phyloP scores from a whole-genome alignment of 345 rosid genomes.

The Theobroma cacao region DNA sequence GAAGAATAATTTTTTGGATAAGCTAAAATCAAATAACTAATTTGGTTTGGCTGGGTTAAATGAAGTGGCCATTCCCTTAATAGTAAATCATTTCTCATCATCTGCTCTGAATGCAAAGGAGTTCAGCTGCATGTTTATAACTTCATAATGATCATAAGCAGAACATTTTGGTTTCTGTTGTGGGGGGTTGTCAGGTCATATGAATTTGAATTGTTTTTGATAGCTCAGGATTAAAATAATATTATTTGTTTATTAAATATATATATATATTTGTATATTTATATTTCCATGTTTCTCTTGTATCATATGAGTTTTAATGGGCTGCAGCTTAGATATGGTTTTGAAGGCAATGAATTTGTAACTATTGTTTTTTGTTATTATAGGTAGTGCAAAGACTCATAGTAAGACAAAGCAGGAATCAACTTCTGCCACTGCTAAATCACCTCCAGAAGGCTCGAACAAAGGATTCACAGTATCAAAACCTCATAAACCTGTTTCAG shows the following conservation, averaged over 20 bases:
- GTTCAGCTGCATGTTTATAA: background rate
- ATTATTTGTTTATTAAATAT: background rate
- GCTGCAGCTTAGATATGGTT: background rate
- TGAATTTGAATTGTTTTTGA: background rate
- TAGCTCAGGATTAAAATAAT: background rate
- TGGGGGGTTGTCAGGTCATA: no score
- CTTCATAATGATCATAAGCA: background rate
- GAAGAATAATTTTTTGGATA: no score
- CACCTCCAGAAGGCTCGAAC: conserved; percentile 24
- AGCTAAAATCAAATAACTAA: background rate
- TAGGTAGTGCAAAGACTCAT: conserved; percentile 31
- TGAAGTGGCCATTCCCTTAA: background rate
- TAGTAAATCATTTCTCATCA: background rate
- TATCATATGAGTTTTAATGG: background rate
- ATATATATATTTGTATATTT: no score
- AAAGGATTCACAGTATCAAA: conserved; percentile 17
- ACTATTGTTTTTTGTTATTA: conserved; percentile 2
- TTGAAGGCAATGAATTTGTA: background rate
- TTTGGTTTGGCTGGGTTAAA: background rate
- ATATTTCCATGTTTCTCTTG: background rate
- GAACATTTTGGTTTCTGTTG: background rate
- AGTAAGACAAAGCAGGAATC: conserved; percentile 23
- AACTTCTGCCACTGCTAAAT: background rate
- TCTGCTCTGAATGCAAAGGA: background rate
- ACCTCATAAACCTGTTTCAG: conserved; percentile 20